Percentiles rank a stretch among this genome's conserved stretches.
These are phyloP conservation scores for Heteromeles arbutifolia DNA, from an alignment of 306 rosid genomes.

Conservation along the genomic window DNA sequence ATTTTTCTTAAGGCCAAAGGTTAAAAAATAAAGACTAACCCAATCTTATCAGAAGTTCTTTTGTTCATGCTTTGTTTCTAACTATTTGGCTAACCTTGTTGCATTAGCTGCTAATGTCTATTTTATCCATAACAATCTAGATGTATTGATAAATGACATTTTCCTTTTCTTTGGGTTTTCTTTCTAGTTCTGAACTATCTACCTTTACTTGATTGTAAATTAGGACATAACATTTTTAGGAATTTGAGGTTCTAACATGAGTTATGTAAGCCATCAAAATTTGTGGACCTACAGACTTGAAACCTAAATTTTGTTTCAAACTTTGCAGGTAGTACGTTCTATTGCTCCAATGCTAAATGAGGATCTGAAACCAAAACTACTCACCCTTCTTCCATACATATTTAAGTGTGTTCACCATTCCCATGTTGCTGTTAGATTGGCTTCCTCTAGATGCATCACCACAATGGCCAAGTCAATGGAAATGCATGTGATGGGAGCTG, in stretches of 20 bases:
- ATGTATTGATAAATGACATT: background rate
- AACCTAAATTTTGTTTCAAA: background rate
- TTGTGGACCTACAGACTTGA: background rate
- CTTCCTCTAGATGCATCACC: constrained; percentile 92
- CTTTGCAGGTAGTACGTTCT: constrained; percentile 77
- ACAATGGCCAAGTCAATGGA: constrained; percentile 93
- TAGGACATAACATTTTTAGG: background rate
- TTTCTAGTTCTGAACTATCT: background rate
- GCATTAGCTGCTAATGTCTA: background rate
- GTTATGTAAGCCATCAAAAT: background rate
- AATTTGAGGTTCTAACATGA: background rate
- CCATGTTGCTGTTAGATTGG: constrained; percentile 93
- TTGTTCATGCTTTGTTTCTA: background rate
- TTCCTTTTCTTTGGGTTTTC: background rate
- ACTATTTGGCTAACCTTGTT: background rate
- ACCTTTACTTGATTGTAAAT: background rate
- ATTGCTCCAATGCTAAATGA: constrained; percentile 68
- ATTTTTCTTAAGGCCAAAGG: background rate
- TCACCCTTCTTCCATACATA: constrained; percentile 81
- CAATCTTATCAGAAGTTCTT: background rate
- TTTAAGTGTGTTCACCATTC: constrained; percentile 71
- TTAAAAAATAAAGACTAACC: background rate
- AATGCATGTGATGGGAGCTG: constrained; percentile 72
- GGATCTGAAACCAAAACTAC: constrained; percentile 70
- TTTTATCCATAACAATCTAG: background rate